A percentile compares a stretch with the other conserved stretches of the same genome.
These are phyloP conservation scores for Pouteria glomerata DNA, from an alignment of 148 eudicot species.

Conservation along the genomic window DNA sequence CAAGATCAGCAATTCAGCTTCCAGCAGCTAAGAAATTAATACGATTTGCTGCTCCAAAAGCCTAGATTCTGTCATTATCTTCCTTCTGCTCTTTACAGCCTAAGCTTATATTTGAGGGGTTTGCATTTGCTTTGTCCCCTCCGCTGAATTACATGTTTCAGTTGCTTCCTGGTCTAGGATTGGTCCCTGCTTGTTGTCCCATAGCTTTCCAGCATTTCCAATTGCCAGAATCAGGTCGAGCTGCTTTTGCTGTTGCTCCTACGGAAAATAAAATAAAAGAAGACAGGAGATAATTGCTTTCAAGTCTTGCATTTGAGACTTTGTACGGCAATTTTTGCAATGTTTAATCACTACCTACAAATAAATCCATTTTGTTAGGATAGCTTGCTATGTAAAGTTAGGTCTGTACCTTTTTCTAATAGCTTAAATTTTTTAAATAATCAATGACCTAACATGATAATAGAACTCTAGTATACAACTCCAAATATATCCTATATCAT, in stretches of 20 bases:
- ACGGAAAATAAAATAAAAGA: neutral
- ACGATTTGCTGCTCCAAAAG: neutral
- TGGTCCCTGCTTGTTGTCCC: constrained; percentile 34
- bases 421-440: too few species aligned
- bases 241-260: constrained; percentile 78
- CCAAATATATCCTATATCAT: too few species aligned
- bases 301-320: too few species aligned
- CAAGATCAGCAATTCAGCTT: neutral
- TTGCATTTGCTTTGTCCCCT: constrained; percentile 22
- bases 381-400: too few species aligned
- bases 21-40: neutral
- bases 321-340: too few species aligned
- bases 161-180: constrained; percentile 19
- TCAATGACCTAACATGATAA: too few species aligned
- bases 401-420: too few species aligned
- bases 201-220: constrained; percentile 56
- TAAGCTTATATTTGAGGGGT: constrained; percentile 29
- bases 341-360: too few species aligned
- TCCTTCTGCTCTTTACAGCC: constrained; percentile 26
- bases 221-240: constrained; percentile 82
- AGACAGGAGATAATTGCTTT: too few species aligned
- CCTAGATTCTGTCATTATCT: constrained; percentile 25
- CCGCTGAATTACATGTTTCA: constrained; percentile 22
- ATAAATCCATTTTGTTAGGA: too few species aligned
- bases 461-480: too few species aligned